Base-by-base conservation (phyloP, 2,329 filamentous ascomycete genomes). In the Zasmidium angulare region DNA sequence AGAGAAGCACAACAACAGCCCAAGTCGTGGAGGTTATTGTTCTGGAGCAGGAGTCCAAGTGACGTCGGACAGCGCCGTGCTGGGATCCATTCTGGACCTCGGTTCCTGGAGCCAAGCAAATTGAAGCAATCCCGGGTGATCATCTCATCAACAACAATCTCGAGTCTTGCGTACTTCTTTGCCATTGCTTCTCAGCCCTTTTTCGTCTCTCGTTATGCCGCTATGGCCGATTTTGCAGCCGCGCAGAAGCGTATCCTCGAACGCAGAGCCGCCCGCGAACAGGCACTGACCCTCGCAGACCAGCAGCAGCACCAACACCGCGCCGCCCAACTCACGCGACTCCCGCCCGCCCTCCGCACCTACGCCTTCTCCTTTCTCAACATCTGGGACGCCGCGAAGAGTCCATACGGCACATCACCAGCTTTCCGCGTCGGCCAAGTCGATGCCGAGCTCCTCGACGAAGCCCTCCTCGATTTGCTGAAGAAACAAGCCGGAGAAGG, bases 371-470 rank as follows among this genome's bases (percentile, higher is more conserved):
- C 56, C 47, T 49, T 63, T 46, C 62, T 62, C 36, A 63, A 62
- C n/a, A 58, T 61, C 26, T 96, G 89, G 91, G 85, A 92, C 71
- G 78, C 83, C 3, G 78, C 93, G 46, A 85, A 85, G 43, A 87
- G 89, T 4, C 86, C 89, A 61, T 87, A 92, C 71, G 91, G 91
- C 48, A 93, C 90, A 22, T 82, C 86, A 17, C 93, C 95, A 3
- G 88, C 90, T 11, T 97, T 96, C 74, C 88, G 95, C 55, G 95
- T 99, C 24, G 92, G 93, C 24, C 95, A 99, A 77, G 91, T 98
- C 47, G 95, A 99, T 75, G 92, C 95, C 40, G 95, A 98, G 75
- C 81, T 99, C 52, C 83, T 99, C 19, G 95, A 99, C 75, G 91
- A 96, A 72, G 95, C 98, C 78, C 82, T 99, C 49, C 81, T 98